phyloP scores from a whole-genome alignment of 495 filamentous ascomycete species.

The Cenococcum geophilum region DNA sequence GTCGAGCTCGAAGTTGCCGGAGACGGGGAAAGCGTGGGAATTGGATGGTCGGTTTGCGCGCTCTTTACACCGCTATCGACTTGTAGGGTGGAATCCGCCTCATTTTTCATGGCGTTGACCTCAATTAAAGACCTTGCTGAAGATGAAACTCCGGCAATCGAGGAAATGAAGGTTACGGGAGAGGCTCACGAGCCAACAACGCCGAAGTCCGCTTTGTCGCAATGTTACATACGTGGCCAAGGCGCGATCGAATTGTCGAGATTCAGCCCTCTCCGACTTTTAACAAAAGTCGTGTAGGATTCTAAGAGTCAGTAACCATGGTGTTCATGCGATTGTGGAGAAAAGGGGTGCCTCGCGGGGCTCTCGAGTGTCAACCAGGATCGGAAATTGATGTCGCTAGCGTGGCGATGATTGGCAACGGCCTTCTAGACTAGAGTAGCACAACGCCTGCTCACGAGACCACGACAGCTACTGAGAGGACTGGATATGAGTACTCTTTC shows the following conservation, averaged over 20 bases:
- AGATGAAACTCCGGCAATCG: not conserved
- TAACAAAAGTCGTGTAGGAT: constrained; percentile 5
- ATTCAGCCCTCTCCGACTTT: not conserved
- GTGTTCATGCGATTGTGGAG: constrained; percentile 10
- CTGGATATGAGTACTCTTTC: too few species aligned
- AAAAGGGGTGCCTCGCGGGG: constrained; percentile 1
- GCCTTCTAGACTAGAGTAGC: not conserved
- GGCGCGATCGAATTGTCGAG: not conserved
- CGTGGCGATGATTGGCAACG: constrained; percentile 16
- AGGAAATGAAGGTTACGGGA: not conserved
- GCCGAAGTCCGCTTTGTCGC: not conserved
- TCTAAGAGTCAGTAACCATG: not conserved
- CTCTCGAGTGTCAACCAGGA: not conserved
- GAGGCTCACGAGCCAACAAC: not conserved
- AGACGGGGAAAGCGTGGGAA: constrained; percentile 1
- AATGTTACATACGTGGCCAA: not conserved
- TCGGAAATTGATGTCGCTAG: constrained; percentile 19
- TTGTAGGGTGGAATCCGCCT: constrained; percentile 12
- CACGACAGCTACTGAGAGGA: too few species aligned
- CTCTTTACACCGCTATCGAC: constrained; percentile 6
- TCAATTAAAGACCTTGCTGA: constrained; percentile 11
- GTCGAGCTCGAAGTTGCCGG: constrained; percentile 5
- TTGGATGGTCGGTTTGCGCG: not conserved
- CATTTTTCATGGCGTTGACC: constrained; percentile 25
- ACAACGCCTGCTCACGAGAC: constrained; percentile 25